Evolutionary conservation across 345 rosid species (phyloP), one percentile per base, ranked within the genome.

Genomic region (Euphorbia pulcherrima): DNA sequence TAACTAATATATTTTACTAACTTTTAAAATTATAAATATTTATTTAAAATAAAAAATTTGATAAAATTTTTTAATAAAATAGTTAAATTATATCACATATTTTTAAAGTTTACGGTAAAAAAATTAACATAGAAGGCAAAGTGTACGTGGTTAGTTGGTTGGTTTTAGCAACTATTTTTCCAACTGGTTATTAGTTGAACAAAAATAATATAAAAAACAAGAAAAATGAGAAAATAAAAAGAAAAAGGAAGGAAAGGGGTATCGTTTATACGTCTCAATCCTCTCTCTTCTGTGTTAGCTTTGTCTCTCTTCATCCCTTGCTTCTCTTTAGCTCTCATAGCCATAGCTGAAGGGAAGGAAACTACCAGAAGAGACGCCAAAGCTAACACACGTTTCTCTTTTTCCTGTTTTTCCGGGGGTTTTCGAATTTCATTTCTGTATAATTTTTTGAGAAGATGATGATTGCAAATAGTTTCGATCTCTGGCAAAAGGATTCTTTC

Each of bases 401-500:
- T 20, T 30, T 52, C 16, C 48, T 37, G 53, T 51, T 60, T 33
- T 40, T 65, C 13, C 17, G 57, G 12, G n/a, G n/a, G n/a, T 28
- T 60, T 41, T 51, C 50, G 30, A n/a, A 67, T 24, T 51, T 70
- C 40, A 35, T 29, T n/a, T 52, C 1, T 21, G 21, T 26, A 33
- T 46, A 9, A 17, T 20, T 21, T 59, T 29, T 37, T 1, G 52
- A 17, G 8, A 86, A 81, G 87, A 92, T 92, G 97, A 77, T 92
- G 94, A 87, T 87, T 28, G 92, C 85, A 8, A 92, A 84, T 60
- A 86, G 85, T 74, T 92, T 92, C 77, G 94, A 89, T 76, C 69
- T 89, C 48, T 92, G 94, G 97, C 87, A 84, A 77, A 89, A 87
- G 61, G 97, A 92, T 68, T 78, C 84, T 51, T 89, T 92, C 79